Evolutionary conservation across 345 rosid genomes (phyloP).

Genomic region (Xanthoceras sorbifolium): DNA sequence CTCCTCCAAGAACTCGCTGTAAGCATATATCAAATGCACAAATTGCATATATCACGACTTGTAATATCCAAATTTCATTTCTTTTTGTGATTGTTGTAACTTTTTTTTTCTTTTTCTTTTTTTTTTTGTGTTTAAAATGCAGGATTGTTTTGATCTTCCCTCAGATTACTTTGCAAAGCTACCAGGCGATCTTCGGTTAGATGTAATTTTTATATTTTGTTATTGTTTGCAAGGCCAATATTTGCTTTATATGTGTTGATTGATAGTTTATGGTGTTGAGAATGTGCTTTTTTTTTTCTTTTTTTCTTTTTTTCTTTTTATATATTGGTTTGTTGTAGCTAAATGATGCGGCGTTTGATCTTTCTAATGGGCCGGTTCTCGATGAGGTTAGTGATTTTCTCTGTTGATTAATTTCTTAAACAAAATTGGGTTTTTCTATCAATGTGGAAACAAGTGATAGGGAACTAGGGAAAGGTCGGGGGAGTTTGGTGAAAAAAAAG

Average conservation of each 20-base stretch:
- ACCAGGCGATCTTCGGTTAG: slow-evolving; percentile 80
- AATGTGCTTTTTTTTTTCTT: not conserved
- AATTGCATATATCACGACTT: not conserved
- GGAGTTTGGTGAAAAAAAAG: not conserved
- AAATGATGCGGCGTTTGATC: slow-evolving; percentile 96
- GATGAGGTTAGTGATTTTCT: slow-evolving; percentile 60
- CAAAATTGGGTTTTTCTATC: not conserved
- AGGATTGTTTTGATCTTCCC: slow-evolving; percentile 86
- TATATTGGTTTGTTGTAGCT: slow-evolving; percentile 42
- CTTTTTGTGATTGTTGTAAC: not conserved
- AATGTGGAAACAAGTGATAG: not conserved
- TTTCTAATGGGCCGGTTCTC: slow-evolving; percentile 76
- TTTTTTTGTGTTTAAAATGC: slow-evolving; percentile 29
- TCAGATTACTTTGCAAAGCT: slow-evolving; percentile 68
- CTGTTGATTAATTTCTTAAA: slow-evolving; percentile 11
- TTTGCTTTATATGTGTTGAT: not conserved
- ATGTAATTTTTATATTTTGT: slow-evolving; percentile 46
- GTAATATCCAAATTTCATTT: not conserved
- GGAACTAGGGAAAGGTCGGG: not conserved
- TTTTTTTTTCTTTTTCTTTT: not conserved
- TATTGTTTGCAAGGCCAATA: not conserved
- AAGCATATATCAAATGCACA: slow-evolving; percentile 13
- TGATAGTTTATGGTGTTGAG: not conserved
- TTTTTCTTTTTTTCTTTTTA: not conserved
- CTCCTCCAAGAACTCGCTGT: slow-evolving; percentile 73